These are phyloP conservation scores for Thraustochytrium striatum DNA, from an alignment of 352 stramenopile genomes.

Conservation along the genomic window DNA sequence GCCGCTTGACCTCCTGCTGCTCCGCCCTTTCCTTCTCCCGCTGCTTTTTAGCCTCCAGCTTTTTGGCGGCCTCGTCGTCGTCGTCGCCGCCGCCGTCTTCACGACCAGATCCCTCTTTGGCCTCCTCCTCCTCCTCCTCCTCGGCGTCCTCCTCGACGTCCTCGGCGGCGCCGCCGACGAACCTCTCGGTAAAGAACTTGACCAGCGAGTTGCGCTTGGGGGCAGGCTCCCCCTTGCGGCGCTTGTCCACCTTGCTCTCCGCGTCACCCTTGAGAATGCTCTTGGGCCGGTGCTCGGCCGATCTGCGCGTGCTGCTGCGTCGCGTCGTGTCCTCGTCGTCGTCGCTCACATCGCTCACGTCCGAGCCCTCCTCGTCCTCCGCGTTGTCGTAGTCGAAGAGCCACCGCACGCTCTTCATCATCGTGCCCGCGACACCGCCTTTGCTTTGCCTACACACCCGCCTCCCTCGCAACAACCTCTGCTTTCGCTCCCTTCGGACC, in stretches of 20 bases:
- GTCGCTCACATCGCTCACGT: background rate
- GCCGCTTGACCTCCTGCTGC: background rate
- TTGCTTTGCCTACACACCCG: too few species aligned
- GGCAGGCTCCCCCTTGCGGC: background rate
- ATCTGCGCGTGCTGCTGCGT: background rate
- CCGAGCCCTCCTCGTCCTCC: background rate
- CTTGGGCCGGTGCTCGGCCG: too few species aligned
- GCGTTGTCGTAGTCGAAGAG: background rate
- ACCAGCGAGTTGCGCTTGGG: background rate
- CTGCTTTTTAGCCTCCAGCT: background rate
- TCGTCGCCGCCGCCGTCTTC: background rate
- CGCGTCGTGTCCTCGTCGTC: background rate
- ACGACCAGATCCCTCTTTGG: background rate
- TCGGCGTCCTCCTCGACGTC: background rate
- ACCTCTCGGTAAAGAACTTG: background rate
- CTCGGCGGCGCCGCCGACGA: background rate
- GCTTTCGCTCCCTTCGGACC: too few species aligned
- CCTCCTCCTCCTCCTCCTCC: background rate
- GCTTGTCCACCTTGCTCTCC: background rate
- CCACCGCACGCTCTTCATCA: conserved; percentile 1
- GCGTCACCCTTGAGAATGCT: too few species aligned
- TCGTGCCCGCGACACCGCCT: too few species aligned
- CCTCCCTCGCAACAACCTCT: too few species aligned
- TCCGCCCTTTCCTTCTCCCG: background rate
- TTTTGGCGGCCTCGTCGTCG: background rate